Evolutionary conservation across 257 asterid species (phyloP).

Genomic region (Przewalskia tangutica): DNA sequence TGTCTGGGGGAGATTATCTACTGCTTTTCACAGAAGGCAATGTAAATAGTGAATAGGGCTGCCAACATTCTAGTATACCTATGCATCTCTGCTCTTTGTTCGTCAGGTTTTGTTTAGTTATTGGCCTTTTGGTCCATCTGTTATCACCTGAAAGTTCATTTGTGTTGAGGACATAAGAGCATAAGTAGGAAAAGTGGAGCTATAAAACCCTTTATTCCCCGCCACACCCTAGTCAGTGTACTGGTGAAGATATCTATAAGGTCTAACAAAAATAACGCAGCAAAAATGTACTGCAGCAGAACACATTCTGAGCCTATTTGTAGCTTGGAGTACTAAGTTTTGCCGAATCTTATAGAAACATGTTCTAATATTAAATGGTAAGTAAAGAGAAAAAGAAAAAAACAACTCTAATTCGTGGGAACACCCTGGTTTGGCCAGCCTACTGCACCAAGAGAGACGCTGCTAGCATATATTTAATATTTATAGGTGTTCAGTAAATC

Average conservation of each 20-base stretch:
- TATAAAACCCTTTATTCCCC: neutral
- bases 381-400: neutral
- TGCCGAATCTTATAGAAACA: neutral
- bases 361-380: neutral
- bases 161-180: neutral
- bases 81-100: neutral
- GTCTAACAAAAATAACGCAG: neutral
- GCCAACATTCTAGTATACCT: neutral
- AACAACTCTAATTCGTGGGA: neutral
- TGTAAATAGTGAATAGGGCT: conserved; percentile 26
- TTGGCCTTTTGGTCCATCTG: neutral
- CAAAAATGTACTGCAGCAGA: neutral
- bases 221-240: neutral
- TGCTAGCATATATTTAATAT: neutral
- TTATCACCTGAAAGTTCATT: neutral
- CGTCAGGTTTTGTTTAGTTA: neutral
- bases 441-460: neutral
- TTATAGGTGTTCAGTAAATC: no score
- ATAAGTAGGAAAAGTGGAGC: neutral
- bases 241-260: neutral
- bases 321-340: neutral
- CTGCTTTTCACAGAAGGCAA: conserved; percentile 6
- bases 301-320: neutral
- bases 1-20: neutral
- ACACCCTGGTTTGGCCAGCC: neutral